Evolutionary conservation across 2,329 filamentous ascomycete species (phyloP).

Genomic region (Verticillium tricorpus): DNA sequence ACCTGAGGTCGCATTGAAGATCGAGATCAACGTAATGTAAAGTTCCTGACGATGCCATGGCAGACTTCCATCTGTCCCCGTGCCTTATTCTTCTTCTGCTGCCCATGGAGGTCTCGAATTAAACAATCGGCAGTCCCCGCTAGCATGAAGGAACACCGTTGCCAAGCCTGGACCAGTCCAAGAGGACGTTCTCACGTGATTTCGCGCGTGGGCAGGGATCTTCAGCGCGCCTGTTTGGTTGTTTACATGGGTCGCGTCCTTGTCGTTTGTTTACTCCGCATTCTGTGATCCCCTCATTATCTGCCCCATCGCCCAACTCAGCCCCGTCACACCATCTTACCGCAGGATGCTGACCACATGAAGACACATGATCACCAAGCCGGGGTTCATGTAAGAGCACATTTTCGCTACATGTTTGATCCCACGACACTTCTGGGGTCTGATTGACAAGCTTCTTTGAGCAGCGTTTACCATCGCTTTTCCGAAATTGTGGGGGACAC

Average conservation of each 20-base stretch:
- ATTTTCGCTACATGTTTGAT: background rate
- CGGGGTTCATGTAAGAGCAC: background rate
- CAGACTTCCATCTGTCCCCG: background rate
- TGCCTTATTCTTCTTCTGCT: background rate
- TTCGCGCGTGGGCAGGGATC: conserved; percentile 7
- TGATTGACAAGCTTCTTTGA: background rate
- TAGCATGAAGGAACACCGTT: background rate
- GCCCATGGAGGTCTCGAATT: background rate
- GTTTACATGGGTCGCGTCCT: conserved; percentile 13
- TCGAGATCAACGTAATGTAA: background rate
- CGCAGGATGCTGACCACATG: background rate
- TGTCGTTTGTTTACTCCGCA: conserved; percentile 11
- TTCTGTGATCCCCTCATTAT: background rate
- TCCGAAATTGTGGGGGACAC: background rate
- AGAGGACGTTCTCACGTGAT: conserved; percentile 6
- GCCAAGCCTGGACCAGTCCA: background rate
- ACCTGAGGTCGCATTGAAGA: background rate
- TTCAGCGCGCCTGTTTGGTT: conserved; percentile 5
- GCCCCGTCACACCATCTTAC: background rate
- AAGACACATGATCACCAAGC: background rate
- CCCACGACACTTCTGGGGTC: background rate
- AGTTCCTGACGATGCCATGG: background rate
- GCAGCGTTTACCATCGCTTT: background rate
- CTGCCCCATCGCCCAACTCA: background rate
- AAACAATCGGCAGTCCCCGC: background rate